Base-by-base conservation (phyloP, 768 basidiomycete species). In the Rhizopogon roseolus region DNA sequence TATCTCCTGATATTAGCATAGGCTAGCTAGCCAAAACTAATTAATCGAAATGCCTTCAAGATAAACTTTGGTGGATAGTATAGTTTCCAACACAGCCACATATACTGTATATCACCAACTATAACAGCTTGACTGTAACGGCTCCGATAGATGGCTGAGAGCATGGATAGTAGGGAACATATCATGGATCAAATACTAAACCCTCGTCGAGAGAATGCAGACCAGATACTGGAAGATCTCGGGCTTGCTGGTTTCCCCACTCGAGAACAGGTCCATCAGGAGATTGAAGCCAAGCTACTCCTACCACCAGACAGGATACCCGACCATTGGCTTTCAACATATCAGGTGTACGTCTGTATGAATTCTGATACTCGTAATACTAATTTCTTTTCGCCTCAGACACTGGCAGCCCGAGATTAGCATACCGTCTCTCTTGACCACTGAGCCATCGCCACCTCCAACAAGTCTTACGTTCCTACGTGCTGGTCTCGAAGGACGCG, bases 241-340 rank as follows among this genome's bases (percentile, higher is more conserved):
- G 80, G 80, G 6, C 77, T 93, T 13, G 75, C 76, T 39, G 68
- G 68, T 16, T 62, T 81, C 22, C 88, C 88, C 8, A 76, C 84
- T 38, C 74, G 72, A 43, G 80, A 84, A 41, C 72, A 80, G 58
- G 75, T 93, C 16, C 76, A 84, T 64, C 73, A 67, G 49, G 80
- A 87, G 55, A 84, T 98, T 52, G 92, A 96, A 65, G 75, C 83
- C 56, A 81, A 81, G 55, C 72, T 96, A 22, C 74, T 96, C 32
- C 71, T 85, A 19, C 93, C 93, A 3, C 82, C 81, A 44, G 75
- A 77, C 41, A 75, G 68, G 34, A 70, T 96, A 17, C 88, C 86
- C 2, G 71, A 76, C 7, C 83, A 89, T 55, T 89, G 87, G 81
- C 74, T 96, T 46, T 77, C 85, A 50, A 78, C 76, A 34, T 94